These are phyloP conservation scores for Ligustrum vulgare DNA, from an alignment of 257 asterid genomes.

Conservation along the genomic window DNA sequence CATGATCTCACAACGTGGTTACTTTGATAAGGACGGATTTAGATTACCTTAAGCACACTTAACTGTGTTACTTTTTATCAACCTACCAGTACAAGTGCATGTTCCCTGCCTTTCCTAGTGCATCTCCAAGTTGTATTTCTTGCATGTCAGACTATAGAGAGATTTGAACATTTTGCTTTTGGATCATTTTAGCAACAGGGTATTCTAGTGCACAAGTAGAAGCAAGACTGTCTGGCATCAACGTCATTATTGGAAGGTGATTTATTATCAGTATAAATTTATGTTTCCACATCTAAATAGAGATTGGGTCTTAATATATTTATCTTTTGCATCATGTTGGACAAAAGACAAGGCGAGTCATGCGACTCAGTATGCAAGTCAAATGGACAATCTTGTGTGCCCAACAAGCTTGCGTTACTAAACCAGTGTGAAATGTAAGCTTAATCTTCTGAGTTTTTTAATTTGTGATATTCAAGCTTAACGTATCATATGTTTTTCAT, in stretches of 20 bases:
- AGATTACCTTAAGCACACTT: not conserved
- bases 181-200: slow-evolving; percentile 38
- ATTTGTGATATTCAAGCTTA: slow-evolving; percentile 1
- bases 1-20: not conserved
- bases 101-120: not conserved
- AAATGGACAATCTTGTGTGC: slow-evolving; percentile 81
- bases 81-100: not conserved
- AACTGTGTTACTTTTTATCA: not conserved
- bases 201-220: slow-evolving; percentile 48
- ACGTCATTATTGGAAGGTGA: slow-evolving; percentile 71
- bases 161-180: slow-evolving; percentile 14
- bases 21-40: not conserved
- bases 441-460: slow-evolving; percentile 12
- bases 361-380: slow-evolving; percentile 81
- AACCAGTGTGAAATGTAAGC: slow-evolving; percentile 84
- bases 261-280: slow-evolving; percentile 8
- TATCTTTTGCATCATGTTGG: slow-evolving; percentile 25
- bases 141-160: slow-evolving; percentile 20
- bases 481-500: not conserved
- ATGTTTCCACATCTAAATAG: slow-evolving; percentile 11
- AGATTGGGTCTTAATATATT: slow-evolving; percentile 24
- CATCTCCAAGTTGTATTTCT: slow-evolving; percentile 15
- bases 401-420: slow-evolving; percentile 75
- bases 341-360: slow-evolving; percentile 78
- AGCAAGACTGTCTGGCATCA: slow-evolving; percentile 70